Percentiles rank a stretch among this genome's conserved stretches.
Evolutionary conservation across 202 grass and related monocot species (phyloP).

Genomic region (Saccharum hybrid): DNA sequence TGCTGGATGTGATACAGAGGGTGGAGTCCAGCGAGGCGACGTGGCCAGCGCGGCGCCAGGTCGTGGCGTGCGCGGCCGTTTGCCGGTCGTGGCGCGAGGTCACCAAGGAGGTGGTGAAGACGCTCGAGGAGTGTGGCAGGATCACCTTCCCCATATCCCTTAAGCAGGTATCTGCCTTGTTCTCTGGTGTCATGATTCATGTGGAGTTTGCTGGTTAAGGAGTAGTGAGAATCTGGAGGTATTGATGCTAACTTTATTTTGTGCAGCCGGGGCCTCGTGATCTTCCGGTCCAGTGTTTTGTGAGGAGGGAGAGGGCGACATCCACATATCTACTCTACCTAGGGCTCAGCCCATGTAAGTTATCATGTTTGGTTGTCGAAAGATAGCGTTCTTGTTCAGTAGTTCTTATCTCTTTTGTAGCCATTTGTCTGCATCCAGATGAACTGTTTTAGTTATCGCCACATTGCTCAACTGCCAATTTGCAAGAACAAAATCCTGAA

Average conservation of each 20-base stretch:
- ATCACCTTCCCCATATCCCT: slow-evolving; percentile 99
- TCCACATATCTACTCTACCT: slow-evolving; percentile 92
- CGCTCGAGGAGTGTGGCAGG: slow-evolving; percentile 80
- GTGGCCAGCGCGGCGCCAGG: slow-evolving; percentile 84
- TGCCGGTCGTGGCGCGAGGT: slow-evolving; percentile 87
- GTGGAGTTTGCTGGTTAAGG: slow-evolving; percentile 14
- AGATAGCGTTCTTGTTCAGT: slow-evolving; percentile 18
- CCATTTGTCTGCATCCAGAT: slow-evolving; percentile 9
- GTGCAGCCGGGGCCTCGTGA: slow-evolving; percentile 76
- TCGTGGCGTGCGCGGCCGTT: slow-evolving; percentile 82
- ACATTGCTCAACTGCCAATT: not conserved
- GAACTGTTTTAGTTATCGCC: not conserved
- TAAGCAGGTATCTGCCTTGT: slow-evolving; percentile 65
- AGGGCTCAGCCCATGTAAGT: slow-evolving; percentile 92
- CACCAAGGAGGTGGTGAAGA: slow-evolving; percentile 90
- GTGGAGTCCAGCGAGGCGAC: slow-evolving; percentile 80
- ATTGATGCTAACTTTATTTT: slow-evolving; percentile 43
- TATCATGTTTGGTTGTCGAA: slow-evolving; percentile 16
- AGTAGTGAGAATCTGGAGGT: slow-evolving; percentile 15
- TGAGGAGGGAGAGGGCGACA: slow-evolving; percentile 79
- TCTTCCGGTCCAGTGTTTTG: slow-evolving; percentile 87
- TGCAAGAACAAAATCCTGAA: slow-evolving; percentile 5
- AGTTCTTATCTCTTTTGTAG: not conserved
- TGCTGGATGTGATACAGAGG: slow-evolving; percentile 90
- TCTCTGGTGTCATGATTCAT: slow-evolving; percentile 28